Evolutionary conservation across 1,284 basidiomycete genomes (phyloP), one percentile per base, ranked within the genome.

Genomic region (Amylostereum areolatum): DNA sequence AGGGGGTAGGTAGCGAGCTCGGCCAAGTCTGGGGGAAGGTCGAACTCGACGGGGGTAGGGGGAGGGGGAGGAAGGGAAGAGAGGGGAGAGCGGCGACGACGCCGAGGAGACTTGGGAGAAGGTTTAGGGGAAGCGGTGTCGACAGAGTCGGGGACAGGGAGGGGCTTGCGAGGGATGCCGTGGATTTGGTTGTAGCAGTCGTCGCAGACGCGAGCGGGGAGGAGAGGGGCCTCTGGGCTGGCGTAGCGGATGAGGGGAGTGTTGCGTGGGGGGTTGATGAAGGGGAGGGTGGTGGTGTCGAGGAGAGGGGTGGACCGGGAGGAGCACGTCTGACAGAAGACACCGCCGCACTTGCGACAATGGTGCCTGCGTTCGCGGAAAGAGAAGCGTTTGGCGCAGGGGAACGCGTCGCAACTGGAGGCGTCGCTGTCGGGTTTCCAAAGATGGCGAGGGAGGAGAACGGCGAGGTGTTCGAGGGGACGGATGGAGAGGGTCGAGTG

Each of bases 331-430:
- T 63, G 64, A 63, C 85, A 89, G 63, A 81, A 86, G n/a, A 88
- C 68, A 52, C 83, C 85, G 47, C 86, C 86, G 55, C 86, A 89
- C 61, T 89, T 89, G 62, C 86, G 76, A 66, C 86, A 89, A 55
- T 89, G 86, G 62, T 89, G 85, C 67, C 79, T 78, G 54, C 85
- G 83, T 55, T 86, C 82, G 45, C 82, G 75, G 52, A 89, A 62
- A 50, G 78, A 73, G 63, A 89, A 89, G 42, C 62, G 63, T 55
- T 75, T 70, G 50, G 71, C 72, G 66, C 86, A 89, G 56, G 77
- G 74, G 54, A 86, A 83, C 59, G 77, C 85, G 68, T 89, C 85
- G 68, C 86, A 89, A 43, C 65, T 61, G 4, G 74, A 57, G 7
- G 86, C 77, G 18, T 77, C 65, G 6, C 71, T 69, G 64, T 89